Evolutionary conservation across 83 land plant genomes (phyloP).

Genomic region (Picea abies): DNA sequence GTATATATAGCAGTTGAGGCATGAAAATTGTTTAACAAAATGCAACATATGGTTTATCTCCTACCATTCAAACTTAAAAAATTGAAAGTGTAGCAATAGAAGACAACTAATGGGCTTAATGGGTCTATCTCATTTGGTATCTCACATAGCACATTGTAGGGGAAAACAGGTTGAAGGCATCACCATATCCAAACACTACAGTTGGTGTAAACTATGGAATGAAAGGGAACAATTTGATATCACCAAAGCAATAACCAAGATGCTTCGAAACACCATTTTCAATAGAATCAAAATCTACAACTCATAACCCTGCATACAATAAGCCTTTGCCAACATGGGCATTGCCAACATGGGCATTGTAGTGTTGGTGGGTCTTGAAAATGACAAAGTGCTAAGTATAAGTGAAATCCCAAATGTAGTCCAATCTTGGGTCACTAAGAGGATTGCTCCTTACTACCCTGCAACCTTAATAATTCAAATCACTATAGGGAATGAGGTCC

Average conservation of each 20-base stretch:
- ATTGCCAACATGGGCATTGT: slow-evolving; percentile 21
- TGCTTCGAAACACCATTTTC: slow-evolving; percentile 16
- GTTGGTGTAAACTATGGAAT: slow-evolving; percentile 36
- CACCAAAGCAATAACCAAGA: slow-evolving; percentile 13
- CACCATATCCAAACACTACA: background rate
- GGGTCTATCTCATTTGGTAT: too few relatives aligned
- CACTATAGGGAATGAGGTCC: slow-evolving; percentile 31
- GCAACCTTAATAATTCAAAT: slow-evolving; percentile 19
- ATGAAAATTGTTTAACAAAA: too few relatives aligned
- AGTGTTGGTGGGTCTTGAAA: slow-evolving; percentile 19
- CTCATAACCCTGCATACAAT: slow-evolving; percentile 18
- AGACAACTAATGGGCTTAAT: too few relatives aligned
- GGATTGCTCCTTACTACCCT: slow-evolving; percentile 10
- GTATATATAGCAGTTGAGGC: too few relatives aligned
- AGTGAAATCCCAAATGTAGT: slow-evolving; percentile 10
- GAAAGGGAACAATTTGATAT: slow-evolving; percentile 24
- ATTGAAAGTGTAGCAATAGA: too few relatives aligned
- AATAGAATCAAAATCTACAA: slow-evolving; percentile 27
- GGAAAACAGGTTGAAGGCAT: background rate
- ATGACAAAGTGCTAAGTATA: background rate
- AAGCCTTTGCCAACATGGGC: slow-evolving; percentile 24
- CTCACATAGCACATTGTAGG: too few relatives aligned
- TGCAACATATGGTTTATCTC: too few relatives aligned
- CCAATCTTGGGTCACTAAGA: slow-evolving; percentile 16
- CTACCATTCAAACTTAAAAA: too few relatives aligned